phyloP scores from a whole-genome alignment of 1,284 basidiomycete genomes.

The Ceratobasidium sp. region DNA sequence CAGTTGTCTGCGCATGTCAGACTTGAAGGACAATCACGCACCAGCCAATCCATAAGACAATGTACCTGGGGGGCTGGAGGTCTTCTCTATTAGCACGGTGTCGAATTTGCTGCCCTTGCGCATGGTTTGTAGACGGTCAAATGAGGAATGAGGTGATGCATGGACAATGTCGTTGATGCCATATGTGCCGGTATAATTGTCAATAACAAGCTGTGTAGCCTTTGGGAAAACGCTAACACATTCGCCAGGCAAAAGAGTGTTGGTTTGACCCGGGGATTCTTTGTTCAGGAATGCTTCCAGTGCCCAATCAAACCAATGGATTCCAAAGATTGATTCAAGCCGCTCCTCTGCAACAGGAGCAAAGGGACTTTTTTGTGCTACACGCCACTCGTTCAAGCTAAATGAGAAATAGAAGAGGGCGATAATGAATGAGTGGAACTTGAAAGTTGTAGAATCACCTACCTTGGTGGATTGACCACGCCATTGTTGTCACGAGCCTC shows the following conservation, averaged over 20 bases:
- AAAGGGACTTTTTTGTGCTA: neutral
- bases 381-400: neutral
- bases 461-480: neutral
- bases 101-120: neutral
- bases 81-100: slow-evolving; percentile 20
- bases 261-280: neutral
- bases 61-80: neutral
- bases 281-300: neutral
- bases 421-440: neutral
- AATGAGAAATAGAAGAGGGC: neutral
- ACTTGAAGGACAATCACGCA: neutral
- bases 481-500: neutral
- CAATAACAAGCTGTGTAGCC: neutral
- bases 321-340: neutral
- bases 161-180: neutral
- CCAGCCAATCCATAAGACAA: neutral
- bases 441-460: neutral
- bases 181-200: neutral
- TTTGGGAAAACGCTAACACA: slow-evolving; percentile 1
- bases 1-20: too few species aligned
- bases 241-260: neutral
- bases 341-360: neutral
- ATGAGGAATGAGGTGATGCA: neutral
- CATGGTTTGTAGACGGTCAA: neutral
- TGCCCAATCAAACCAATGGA: neutral